Conservation (phyloP, 768 basidiomycete species). For the Baorangia bicolor region DNA sequence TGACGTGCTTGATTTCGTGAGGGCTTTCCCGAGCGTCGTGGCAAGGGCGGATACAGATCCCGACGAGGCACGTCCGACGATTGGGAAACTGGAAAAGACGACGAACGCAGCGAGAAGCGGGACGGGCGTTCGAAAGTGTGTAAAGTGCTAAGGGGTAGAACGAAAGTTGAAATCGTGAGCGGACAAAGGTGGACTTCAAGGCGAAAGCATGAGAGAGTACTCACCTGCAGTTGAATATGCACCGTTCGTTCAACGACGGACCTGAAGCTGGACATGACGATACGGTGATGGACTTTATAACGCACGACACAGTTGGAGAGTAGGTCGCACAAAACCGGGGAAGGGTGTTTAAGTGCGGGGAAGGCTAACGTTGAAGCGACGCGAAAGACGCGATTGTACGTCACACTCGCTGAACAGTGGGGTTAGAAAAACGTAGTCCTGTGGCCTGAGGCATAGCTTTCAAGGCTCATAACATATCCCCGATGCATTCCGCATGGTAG, state of each 20-base stretch:
- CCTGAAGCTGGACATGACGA: conserved; percentile 1
- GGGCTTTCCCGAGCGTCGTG: conserved; percentile 4
- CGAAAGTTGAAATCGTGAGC: not conserved
- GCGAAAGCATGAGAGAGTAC: not conserved
- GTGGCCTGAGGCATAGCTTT: not conserved
- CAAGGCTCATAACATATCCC: not conserved
- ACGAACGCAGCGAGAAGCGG: conserved; percentile 8
- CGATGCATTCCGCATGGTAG: not conserved
- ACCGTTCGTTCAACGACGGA: conserved; percentile 10
- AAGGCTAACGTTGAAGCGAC: not conserved
- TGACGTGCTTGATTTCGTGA: not conserved
- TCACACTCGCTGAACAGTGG: not conserved
- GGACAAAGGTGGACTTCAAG: not conserved
- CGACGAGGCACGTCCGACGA: conserved; percentile 1
- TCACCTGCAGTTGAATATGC: conserved; percentile 10
- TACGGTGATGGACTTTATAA: not conserved
- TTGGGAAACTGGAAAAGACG: conserved; percentile 8
- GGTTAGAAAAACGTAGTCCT: not conserved
- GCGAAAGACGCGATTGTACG: not conserved
- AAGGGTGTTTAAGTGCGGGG: not conserved
- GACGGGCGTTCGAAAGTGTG: not conserved
- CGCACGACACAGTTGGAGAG: not conserved
- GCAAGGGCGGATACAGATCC: conserved; percentile 1
- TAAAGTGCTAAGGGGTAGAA: not conserved
- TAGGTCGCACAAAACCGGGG: not conserved